Evolutionary conservation across 768 basidiomycete genomes (phyloP).

Genomic region (Leccinum incarnatum): DNA sequence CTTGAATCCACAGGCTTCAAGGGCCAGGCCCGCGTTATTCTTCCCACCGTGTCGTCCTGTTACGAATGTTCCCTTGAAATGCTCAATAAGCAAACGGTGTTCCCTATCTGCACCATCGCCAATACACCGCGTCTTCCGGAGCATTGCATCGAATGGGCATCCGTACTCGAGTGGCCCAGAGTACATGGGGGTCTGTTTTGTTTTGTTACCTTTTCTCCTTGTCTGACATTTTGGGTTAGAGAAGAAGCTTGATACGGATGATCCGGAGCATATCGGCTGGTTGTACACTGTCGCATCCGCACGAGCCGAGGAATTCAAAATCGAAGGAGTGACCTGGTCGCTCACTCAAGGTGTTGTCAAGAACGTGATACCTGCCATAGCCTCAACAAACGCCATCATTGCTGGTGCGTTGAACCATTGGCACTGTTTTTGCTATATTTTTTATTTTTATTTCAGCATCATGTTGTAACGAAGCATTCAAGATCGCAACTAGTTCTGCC

Average conservation of each 20-base stretch:
- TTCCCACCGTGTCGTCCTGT: constrained; percentile 93
- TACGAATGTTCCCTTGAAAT: constrained; percentile 99
- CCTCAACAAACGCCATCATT: constrained; percentile 97
- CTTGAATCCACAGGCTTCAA: constrained; percentile 73
- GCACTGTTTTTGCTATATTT: not conserved
- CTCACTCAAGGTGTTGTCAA: constrained; percentile 98
- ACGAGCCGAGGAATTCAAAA: constrained; percentile 92
- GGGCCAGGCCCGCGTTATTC: constrained; percentile 95
- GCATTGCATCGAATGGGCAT: constrained; percentile 99
- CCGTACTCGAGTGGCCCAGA: constrained; percentile 97
- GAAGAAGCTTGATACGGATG: constrained; percentile 95
- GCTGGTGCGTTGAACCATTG: constrained; percentile 55
- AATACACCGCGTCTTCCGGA: constrained; percentile 98
- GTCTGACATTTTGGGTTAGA: constrained; percentile 38
- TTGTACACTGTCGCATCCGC: constrained; percentile 74
- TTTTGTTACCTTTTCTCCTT: not conserved
- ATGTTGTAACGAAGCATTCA: constrained; percentile 99
- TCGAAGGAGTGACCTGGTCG: constrained; percentile 98
- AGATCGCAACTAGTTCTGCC: constrained; percentile 93
- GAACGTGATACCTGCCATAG: constrained; percentile 99
- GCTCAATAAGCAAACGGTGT: constrained; percentile 95
- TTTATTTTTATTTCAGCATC: constrained; percentile 53
- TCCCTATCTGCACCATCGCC: constrained; percentile 98
- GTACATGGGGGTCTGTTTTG: constrained; percentile 70
- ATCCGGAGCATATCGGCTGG: constrained; percentile 97